A percentile compares a stretch with the other conserved stretches of the same genome.
These are phyloP conservation scores for Neostapfia colusana DNA, from an alignment of 176 grass and related monocot genomes.

Conservation along the genomic window DNA sequence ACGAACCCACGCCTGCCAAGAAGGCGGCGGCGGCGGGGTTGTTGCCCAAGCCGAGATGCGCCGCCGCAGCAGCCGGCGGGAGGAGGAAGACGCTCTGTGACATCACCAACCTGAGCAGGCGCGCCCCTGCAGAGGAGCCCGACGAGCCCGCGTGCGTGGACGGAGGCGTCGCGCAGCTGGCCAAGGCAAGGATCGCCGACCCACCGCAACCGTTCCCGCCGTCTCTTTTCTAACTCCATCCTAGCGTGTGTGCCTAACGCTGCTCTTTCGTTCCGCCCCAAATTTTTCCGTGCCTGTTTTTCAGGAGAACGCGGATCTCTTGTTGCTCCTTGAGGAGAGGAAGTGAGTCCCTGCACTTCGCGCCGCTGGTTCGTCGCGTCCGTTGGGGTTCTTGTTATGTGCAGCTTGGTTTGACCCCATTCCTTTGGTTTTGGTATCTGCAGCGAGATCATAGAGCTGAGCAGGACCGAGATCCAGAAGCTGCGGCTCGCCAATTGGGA, in stretches of 20 bases:
- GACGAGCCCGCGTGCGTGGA: not conserved
- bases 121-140: not conserved
- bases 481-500: slow-evolving; percentile 51
- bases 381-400: slow-evolving; percentile 7
- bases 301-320: slow-evolving; percentile 50
- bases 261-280: not conserved
- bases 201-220: not conserved
- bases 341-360: slow-evolving; percentile 36
- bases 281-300: not conserved
- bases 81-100: slow-evolving; percentile 61
- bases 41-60: not conserved
- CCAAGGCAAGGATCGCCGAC: slow-evolving; percentile 31
- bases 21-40: not conserved
- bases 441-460: slow-evolving; percentile 47
- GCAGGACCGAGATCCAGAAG: slow-evolving; percentile 48
- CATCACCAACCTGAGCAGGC: slow-evolving; percentile 49
- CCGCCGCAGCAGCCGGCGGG: not conserved
- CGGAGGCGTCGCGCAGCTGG: slow-evolving; percentile 19
- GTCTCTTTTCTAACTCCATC: not conserved
- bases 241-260: not conserved
- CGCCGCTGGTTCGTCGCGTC: not conserved
- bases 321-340: slow-evolving; percentile 42
- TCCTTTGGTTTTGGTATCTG: slow-evolving; percentile 10
- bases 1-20: not conserved
- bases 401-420: not conserved